Evolutionary conservation across 2,329 filamentous ascomycete genomes (phyloP).

Genomic region (Huntiella abstrusa): DNA sequence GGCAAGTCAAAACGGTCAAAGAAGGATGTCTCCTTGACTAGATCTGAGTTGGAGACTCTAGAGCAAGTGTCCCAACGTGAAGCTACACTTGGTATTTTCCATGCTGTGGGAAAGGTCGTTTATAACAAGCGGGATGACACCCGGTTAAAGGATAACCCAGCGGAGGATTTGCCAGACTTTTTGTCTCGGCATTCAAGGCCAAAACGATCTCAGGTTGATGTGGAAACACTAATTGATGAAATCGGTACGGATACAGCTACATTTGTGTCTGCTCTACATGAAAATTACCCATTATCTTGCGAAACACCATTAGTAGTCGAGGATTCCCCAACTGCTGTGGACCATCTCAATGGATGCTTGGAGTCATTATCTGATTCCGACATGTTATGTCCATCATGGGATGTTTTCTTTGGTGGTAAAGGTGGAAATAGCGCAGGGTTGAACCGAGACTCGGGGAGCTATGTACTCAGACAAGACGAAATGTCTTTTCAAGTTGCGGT

Average conservation of each 20-base stretch:
- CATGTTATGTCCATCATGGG: conserved; percentile 56
- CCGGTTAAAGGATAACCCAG: conserved; percentile 9
- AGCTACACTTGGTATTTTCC: conserved; percentile 81
- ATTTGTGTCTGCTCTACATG: conserved; percentile 76
- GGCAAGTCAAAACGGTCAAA: conserved; percentile 45
- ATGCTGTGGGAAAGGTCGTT: conserved; percentile 86
- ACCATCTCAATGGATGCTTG: conserved; percentile 69
- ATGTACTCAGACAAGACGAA: conserved; percentile 76
- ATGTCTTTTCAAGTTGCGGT: conserved; percentile 85
- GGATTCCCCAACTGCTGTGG: conserved; percentile 36
- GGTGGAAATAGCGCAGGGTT: conserved; percentile 20
- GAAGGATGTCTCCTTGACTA: conserved; percentile 46
- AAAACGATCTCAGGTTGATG: conserved; percentile 43
- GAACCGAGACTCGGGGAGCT: conserved; percentile 41
- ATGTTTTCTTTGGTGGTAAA: conserved; percentile 44
- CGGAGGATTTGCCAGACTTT: conserved; percentile 40
- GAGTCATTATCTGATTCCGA: conserved; percentile 77
- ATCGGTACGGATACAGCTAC: conserved; percentile 82
- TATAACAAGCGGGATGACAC: conserved; percentile 61
- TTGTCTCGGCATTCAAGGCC: conserved; percentile 38
- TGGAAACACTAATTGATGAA: conserved; percentile 73
- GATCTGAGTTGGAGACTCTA: conserved; percentile 60
- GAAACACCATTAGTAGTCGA: conserved; percentile 27
- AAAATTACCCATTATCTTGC: conserved; percentile 84
- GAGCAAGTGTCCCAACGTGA: conserved; percentile 73